Conservation (phyloP, 306 rosid species). For the Betula pendula region DNA sequence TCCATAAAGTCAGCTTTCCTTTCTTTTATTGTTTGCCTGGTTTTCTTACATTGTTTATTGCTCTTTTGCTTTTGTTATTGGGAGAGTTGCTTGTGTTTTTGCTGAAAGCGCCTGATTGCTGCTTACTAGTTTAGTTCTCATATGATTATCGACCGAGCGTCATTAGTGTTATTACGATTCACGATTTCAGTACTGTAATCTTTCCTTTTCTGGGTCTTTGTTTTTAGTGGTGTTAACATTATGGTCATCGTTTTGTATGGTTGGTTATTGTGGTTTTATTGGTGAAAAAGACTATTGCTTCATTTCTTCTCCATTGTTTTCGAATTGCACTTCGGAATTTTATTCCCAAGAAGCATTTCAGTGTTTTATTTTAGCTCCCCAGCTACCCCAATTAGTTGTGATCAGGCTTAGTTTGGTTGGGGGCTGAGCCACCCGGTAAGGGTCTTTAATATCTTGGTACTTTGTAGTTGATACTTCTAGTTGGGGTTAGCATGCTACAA, state of each 20-base stretch:
- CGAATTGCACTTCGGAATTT: neutral
- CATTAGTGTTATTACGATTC: neutral
- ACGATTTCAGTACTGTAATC: neutral
- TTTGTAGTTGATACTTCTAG: neutral
- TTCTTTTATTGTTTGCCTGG: neutral
- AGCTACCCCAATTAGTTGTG: neutral
- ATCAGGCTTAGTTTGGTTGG: neutral
- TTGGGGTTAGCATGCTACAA: neutral
- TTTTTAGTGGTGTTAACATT: neutral
- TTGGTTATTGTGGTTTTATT: neutral
- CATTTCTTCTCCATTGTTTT: neutral
- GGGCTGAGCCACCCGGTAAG: neutral
- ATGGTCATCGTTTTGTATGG: neutral
- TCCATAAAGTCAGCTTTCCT: constrained; percentile 45
- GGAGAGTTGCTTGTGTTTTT: neutral
- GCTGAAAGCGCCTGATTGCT: neutral
- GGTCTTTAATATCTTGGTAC: neutral
- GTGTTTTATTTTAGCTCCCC: neutral
- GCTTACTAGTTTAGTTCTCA: neutral
- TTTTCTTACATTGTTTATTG: neutral
- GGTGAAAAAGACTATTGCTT: too few species aligned
- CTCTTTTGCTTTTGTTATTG: neutral
- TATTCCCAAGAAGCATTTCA: neutral
- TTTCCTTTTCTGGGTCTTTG: neutral
- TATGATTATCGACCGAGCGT: neutral